Conservation (phyloP, 2,329 filamentous ascomycete species). For the Fusarium scirpi region DNA sequence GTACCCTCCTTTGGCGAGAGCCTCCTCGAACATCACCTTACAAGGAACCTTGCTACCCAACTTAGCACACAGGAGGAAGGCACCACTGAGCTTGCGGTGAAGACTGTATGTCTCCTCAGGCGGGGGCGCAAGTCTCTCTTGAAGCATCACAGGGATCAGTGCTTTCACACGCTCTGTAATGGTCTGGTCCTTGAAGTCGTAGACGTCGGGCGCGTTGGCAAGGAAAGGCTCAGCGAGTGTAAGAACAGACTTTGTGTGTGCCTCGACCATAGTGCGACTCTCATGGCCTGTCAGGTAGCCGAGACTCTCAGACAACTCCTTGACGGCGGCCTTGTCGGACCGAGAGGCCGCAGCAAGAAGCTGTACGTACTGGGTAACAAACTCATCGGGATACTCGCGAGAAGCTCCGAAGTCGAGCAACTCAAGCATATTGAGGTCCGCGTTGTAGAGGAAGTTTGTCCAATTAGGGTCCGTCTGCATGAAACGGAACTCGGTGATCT, state of each 20-base stretch:
- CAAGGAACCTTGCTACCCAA: conserved; percentile 87
- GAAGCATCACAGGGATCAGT: conserved; percentile 93
- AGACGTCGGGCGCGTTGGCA: conserved; percentile 79
- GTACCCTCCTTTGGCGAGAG: conserved; percentile 55
- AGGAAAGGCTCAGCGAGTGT: conserved; percentile 94
- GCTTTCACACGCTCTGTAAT: conserved; percentile 93
- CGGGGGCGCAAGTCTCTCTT: conserved; percentile 87
- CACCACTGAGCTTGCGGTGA: conserved; percentile 94
- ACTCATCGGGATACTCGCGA: conserved; percentile 83
- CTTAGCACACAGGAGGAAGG: conserved; percentile 90
- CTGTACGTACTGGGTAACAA: conserved; percentile 82
- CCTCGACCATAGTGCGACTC: conserved; percentile 85
- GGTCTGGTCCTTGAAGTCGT: conserved; percentile 94
- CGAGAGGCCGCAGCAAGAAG: conserved; percentile 84
- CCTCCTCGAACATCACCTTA: conserved; percentile 79
- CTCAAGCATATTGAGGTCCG: conserved; percentile 77
- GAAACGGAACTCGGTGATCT: conserved; percentile 94
- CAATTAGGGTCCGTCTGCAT: conserved; percentile 99
- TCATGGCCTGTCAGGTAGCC: conserved; percentile 95
- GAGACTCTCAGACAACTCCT: conserved; percentile 76
- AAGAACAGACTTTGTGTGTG: conserved; percentile 87
- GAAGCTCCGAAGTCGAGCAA: conserved; percentile 96
- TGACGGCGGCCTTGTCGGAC: conserved; percentile 72
- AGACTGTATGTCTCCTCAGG: conserved; percentile 98
- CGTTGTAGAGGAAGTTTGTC: conserved; percentile 98